phyloP scores from a whole-genome alignment of 2,329 filamentous ascomycete species.

The Botrytis paeoniae region DNA sequence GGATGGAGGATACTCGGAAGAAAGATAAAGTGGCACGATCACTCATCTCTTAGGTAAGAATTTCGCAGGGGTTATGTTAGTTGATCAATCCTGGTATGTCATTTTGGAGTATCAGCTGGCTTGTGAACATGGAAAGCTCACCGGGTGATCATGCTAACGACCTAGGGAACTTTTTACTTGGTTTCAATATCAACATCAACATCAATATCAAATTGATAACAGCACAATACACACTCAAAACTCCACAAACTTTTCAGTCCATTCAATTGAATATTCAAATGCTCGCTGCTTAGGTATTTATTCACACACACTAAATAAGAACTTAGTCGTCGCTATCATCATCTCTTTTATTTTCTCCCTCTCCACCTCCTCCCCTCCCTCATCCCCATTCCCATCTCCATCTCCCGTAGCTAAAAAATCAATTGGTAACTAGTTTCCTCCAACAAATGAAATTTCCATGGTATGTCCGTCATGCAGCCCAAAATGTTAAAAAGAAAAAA shows the following conservation, averaged over 20 bases:
- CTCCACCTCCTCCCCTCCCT: conserved; percentile 20
- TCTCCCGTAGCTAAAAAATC: conserved; percentile 3
- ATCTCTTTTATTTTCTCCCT: neutral
- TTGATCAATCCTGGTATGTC: neutral
- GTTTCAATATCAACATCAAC: neutral
- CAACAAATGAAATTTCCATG: conserved; percentile 27
- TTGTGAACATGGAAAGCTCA: neutral
- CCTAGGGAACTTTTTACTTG: neutral
- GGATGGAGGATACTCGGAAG: too few relatives aligned
- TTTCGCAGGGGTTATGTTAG: neutral
- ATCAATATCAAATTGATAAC: neutral
- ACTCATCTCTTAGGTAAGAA: neutral
- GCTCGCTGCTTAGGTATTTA: conserved; percentile 8
- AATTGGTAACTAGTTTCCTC: conserved; percentile 14
- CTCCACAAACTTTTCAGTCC: neutral
- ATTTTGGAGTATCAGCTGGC: neutral
- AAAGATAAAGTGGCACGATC: neutral
- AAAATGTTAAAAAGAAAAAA: conserved; percentile 12
- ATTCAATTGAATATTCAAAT: neutral
- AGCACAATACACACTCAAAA: neutral
- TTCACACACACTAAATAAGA: conserved; percentile 10
- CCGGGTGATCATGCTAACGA: neutral
- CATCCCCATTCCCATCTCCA: neutral
- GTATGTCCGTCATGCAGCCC: conserved; percentile 31
- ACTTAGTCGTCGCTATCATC: conserved; percentile 13